phyloP scores from a whole-genome alignment of 2,329 filamentous ascomycete genomes.

The Biscogniauxia sp. region DNA sequence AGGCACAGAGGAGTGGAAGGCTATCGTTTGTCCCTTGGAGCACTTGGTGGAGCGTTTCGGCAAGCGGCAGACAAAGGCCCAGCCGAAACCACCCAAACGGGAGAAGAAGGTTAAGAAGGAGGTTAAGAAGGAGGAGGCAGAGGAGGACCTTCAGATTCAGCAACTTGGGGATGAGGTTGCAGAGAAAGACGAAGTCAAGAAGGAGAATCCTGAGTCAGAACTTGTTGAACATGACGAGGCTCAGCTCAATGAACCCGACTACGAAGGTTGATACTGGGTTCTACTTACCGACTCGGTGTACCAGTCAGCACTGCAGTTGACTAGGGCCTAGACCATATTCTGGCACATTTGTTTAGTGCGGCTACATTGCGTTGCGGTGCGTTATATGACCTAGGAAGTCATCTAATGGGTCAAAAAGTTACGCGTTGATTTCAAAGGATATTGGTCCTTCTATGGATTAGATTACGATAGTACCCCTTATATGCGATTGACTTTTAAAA shows the following conservation, averaged over 20 bases:
- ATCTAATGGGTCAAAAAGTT: not conserved
- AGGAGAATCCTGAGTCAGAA: not conserved
- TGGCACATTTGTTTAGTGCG: not conserved
- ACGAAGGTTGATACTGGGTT: not conserved
- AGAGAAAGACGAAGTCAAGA: not conserved
- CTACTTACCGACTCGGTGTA: not conserved
- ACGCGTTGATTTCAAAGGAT: not conserved
- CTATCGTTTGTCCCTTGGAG: conserved; percentile 44
- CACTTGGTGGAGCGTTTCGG: conserved; percentile 38
- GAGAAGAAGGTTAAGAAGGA: conserved; percentile 8
- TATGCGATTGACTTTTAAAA: not conserved
- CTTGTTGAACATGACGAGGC: conserved; percentile 8
- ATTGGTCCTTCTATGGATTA: not conserved
- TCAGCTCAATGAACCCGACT: conserved; percentile 1
- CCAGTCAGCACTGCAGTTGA: not conserved
- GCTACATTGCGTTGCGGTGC: not conserved
- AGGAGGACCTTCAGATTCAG: conserved; percentile 3
- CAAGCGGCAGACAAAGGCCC: conserved; percentile 23
- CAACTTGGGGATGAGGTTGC: conserved; percentile 6
- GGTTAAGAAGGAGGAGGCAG: conserved; percentile 9
- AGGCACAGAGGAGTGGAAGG: conserved; percentile 60
- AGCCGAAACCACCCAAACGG: conserved; percentile 11
- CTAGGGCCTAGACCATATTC: not conserved
- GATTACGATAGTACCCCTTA: not conserved
- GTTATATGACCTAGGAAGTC: not conserved